These are phyloP conservation scores for Solanum corneliomulleri DNA, from an alignment of 257 asterid genomes.

Conservation along the genomic window DNA sequence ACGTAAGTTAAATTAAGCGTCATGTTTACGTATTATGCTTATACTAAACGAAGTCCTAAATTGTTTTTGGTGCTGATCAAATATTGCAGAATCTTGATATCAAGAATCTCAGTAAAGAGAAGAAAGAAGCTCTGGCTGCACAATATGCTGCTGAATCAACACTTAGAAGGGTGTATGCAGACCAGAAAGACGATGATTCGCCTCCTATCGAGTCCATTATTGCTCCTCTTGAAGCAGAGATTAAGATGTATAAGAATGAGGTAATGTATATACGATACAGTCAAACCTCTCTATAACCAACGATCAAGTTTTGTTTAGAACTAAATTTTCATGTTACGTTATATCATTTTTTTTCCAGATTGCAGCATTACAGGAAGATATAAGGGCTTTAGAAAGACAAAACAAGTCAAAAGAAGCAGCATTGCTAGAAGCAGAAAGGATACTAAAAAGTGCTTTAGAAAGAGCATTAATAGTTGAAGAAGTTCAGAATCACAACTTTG, in stretches of 20 bases:
- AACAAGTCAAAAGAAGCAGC: conserved; percentile 83
- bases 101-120: conserved; percentile 52
- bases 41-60: not conserved
- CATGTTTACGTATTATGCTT: no score
- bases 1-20: accelerated
- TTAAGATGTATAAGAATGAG: conserved; percentile 64
- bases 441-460: conserved; percentile 71
- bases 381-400: conserved; percentile 62
- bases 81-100: conserved; percentile 59
- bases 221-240: conserved; percentile 88
- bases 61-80: not conserved
- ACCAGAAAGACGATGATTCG: conserved; percentile 59
- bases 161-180: conserved; percentile 71
- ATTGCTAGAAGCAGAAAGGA: conserved; percentile 69
- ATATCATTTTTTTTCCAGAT: conserved; percentile 20
- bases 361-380: conserved; percentile 57
- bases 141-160: conserved; percentile 89
- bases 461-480: conserved; percentile 76
- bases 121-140: conserved; percentile 67
- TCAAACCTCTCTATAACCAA: not conserved
- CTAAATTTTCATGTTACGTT: not conserved
- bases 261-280: conserved; percentile 12
- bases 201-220: conserved; percentile 57
- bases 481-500: conserved; percentile 71
- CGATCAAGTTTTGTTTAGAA: not conserved